Evolutionary conservation across 2,329 filamentous ascomycete genomes (phyloP), one percentile per base, ranked within the genome.

Genomic region (Aspergillus novofumigatus): DNA sequence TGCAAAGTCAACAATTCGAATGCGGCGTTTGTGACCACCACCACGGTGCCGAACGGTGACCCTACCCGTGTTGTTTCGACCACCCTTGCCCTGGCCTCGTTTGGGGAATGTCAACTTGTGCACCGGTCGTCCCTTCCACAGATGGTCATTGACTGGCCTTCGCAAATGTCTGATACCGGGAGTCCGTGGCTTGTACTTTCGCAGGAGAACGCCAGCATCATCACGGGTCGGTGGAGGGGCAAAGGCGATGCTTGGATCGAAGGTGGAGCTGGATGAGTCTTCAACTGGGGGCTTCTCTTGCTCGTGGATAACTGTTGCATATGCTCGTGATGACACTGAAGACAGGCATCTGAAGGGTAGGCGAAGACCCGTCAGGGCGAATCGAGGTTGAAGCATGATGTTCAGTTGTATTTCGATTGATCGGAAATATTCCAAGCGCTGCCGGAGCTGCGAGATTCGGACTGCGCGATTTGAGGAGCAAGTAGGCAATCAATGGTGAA

Each of bases 121-220:
- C 64, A 89, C 86, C 0, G 94, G 91, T 56, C 92, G 83, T 57
- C 94, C 94, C 77, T 96, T 97, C 91, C 91, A 97, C 49, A 99
- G 80, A 75, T 99, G 94, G 69, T 97, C 92, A 76, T 97, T 97
- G 76, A 97, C 88, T 14, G 94, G 92, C 47, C 94, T 86, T 74
- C 88, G 89, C 63, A 99, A 80, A 83, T 99, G 94, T 69, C 94
- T 87, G 58, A 96, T 76, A 83, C 94, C 94, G 11, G 93, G 93
- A 0, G 94, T 97, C 67, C 91, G 87, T 38, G 94, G 94, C 74
- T 90, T 97, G 76, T 97, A 99, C 54, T 90, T 94, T 67, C 91
- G 87, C 74, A 97, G 73, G 48, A 81, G 77, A 20, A 76, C 67
- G 58, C 71, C 76, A 45, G 64, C 65, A 28, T 77, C 72, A 55